These are phyloP conservation scores for Cercospora sojina DNA, from an alignment of 2,329 filamentous ascomycete genomes.

Conservation along the genomic window DNA sequence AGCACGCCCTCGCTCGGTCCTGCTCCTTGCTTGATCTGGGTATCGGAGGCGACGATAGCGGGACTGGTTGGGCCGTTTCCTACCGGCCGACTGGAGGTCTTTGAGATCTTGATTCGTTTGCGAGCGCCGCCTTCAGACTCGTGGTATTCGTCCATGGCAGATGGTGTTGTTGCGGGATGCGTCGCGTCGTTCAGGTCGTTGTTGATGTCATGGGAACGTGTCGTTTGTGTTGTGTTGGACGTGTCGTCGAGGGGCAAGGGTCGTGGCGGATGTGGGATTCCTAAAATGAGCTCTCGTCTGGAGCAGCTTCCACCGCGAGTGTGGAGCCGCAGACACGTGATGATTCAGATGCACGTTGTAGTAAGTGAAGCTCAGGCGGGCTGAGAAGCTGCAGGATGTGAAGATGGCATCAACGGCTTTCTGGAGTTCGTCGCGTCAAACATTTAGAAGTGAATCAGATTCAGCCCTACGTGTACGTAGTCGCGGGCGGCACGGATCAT, in stretches of 20 bases:
- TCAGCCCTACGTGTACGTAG: not conserved
- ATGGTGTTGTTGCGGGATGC: slow-evolving; percentile 7
- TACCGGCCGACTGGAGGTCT: slow-evolving; percentile 19
- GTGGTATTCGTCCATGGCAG: slow-evolving; percentile 19
- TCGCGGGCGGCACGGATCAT: not conserved
- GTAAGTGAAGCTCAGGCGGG: not conserved
- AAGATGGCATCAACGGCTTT: not conserved
- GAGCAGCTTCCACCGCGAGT: not conserved
- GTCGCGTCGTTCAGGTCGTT: not conserved
- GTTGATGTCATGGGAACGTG: not conserved
- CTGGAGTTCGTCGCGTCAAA: not conserved
- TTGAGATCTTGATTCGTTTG: slow-evolving; percentile 30
- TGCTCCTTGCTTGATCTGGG: slow-evolving; percentile 12
- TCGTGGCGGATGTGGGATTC: slow-evolving; percentile 2
- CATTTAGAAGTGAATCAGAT: not conserved
- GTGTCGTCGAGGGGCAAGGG: slow-evolving; percentile 5
- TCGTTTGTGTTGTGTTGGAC: slow-evolving; percentile 1
- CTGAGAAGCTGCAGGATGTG: not conserved
- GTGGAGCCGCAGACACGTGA: not conserved
- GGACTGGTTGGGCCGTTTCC: slow-evolving; percentile 15
- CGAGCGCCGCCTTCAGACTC: slow-evolving; percentile 26
- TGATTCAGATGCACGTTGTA: not conserved
- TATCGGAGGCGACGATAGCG: slow-evolving; percentile 12
- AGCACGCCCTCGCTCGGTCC: slow-evolving; percentile 8
- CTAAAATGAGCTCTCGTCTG: not conserved